These are phyloP conservation scores for Thielaviopsis musarum DNA, from an alignment of 2,329 filamentous ascomycete genomes.

Conservation along the genomic window DNA sequence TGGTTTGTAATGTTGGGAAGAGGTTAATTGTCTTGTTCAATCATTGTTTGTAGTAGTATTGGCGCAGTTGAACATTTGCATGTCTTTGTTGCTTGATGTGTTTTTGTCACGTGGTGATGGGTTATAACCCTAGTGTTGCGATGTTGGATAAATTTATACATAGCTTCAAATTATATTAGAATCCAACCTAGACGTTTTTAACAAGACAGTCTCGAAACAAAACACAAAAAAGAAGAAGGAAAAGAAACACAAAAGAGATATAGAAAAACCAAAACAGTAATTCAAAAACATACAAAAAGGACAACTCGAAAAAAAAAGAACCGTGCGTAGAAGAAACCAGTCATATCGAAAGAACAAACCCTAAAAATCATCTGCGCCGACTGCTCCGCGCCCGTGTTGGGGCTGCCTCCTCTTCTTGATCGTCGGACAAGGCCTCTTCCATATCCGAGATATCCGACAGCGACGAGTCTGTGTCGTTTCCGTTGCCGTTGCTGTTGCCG, in stretches of 20 bases:
- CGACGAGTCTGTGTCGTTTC: slow-evolving; percentile 9
- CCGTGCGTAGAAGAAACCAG: neutral
- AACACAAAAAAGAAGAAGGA: neutral
- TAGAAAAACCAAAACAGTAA: neutral
- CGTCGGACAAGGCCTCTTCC: slow-evolving; percentile 1
- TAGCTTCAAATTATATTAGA: neutral
- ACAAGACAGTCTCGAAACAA: neutral
- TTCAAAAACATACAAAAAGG: neutral
- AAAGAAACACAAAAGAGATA: neutral
- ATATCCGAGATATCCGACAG: slow-evolving; percentile 11
- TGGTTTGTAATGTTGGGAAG: neutral
- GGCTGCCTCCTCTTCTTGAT: slow-evolving; percentile 1
- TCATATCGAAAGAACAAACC: neutral
- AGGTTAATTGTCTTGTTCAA: neutral
- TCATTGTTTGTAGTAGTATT: neutral
- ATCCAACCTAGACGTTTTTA: no score
- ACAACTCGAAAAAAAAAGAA: neutral
- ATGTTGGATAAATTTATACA: neutral
- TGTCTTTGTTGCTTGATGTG: neutral
- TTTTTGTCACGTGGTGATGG: neutral
- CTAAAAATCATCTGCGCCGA: neutral
- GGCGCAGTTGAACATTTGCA: neutral
- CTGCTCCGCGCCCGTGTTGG: neutral
- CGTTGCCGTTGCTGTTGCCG: no score
- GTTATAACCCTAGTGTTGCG: neutral